Evolutionary conservation across 768 basidiomycete genomes (phyloP), one percentile per base, ranked within the genome.

Genomic region (Xanthoconium purpureum): DNA sequence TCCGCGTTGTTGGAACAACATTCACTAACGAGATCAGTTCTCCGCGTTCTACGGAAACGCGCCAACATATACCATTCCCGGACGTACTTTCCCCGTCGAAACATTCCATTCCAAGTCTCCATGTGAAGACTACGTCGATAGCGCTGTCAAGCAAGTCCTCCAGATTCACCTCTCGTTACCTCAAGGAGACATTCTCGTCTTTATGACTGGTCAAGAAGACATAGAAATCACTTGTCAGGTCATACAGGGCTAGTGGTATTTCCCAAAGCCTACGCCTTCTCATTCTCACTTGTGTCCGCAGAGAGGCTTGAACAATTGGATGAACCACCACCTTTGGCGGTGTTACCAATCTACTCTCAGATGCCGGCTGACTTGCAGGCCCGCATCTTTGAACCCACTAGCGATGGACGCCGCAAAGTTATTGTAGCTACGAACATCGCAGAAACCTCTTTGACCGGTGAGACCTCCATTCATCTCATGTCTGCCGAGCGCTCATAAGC

Each of bases 121-220:
- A 0, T 99, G 96, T 66, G 97, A 99, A 69, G 97, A 99, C 70
- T 99, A 99, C 67, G 97, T 99, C 54, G 97, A 99, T 69, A 86
- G 91, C 58, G 89, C 97, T 1, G 97, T 99, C 63, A 99, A 98
- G 76, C 96, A 99, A 73, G 91, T 98, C 15, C 80, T 98, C 30
- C 92, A 96, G 67, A 98, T 99, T 43, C 96, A 99, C 70, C 78
- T 98, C 39, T 94, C 96, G 2, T 81, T 89, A 17, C 94, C 96
- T 20, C 84, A 85, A 0, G 97, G 97, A 14, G 97, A 99, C 74
- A 91, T 98, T 50, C 78, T 99, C 40, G 94, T 98, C 28, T 99
- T 99, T 73, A 98, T 98, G 96, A 99, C 97, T 29, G 97, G 97
- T 37, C 97, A 98, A 75, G 97, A 98, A 74, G 96, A 99, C 70